Evolutionary conservation across 2,329 filamentous ascomycete species (phyloP).

Genomic region (Phyllosticta paracitricarpa): DNA sequence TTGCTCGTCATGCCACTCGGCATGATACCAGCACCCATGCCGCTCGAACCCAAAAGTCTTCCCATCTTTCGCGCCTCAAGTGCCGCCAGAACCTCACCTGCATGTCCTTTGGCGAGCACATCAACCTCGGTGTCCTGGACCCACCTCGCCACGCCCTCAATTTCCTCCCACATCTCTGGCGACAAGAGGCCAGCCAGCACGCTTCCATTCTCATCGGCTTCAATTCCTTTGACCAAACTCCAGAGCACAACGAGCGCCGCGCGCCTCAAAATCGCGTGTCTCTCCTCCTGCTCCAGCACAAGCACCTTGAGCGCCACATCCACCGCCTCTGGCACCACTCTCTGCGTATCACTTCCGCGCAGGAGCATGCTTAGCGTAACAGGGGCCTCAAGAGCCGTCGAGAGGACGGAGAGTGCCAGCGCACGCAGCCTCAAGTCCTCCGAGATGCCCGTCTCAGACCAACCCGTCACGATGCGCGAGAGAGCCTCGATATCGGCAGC

Average conservation of each 20-base stretch:
- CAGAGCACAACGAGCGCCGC: conserved; percentile 56
- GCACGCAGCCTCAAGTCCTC: conserved; percentile 62
- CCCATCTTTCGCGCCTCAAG: conserved; percentile 46
- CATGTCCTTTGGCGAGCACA: conserved; percentile 57
- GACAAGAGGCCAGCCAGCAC: conserved; percentile 37
- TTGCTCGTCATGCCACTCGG: conserved; percentile 9
- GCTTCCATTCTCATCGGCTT: conserved; percentile 38
- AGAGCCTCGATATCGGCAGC: conserved; percentile 38
- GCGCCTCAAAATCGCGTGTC: conserved; percentile 55
- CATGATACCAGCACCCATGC: conserved; percentile 13
- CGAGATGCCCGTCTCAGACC: conserved; percentile 53
- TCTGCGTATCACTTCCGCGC: not conserved
- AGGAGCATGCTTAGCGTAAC: conserved; percentile 39
- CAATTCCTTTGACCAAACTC: conserved; percentile 49
- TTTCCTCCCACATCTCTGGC: conserved; percentile 45
- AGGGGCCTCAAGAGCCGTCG: conserved; percentile 50
- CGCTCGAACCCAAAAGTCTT: not conserved
- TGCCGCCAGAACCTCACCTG: conserved; percentile 55
- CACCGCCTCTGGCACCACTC: conserved; percentile 32
- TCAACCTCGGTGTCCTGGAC: conserved; percentile 57
- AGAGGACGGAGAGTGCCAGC: conserved; percentile 59
- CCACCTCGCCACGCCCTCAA: conserved; percentile 54
- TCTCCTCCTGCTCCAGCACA: conserved; percentile 49
- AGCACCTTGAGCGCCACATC: conserved; percentile 56
- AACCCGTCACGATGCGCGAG: conserved; percentile 53